A percentile compares a stretch with the other conserved stretches of the same genome.
Evolutionary conservation across 371 early-diverging fungal genomes (phyloP).

Genomic region (Phascolomyces articulosus): DNA sequence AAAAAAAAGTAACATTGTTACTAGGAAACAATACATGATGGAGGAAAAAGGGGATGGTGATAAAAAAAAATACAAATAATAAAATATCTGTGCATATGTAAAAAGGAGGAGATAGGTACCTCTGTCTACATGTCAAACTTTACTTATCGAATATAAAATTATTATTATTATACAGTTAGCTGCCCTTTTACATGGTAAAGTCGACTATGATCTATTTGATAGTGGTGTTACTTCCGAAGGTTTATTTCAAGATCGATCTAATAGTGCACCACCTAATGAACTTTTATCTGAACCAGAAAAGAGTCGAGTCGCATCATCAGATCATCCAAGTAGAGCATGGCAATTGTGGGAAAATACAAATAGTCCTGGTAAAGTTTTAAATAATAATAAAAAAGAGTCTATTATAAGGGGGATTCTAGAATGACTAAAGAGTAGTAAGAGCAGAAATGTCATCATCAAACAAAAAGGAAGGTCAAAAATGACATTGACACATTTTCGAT

Average conservation of each 20-base stretch:
- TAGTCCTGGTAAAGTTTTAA: conserved; percentile 6
- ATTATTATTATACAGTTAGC: conserved; percentile 27
- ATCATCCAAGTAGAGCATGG: conserved; percentile 28
- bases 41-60: neutral
- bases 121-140: too few relatives aligned
- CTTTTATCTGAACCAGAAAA: conserved; percentile 14
- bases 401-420: conserved; percentile 14
- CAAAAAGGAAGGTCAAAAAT: too few relatives aligned
- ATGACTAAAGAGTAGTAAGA: neutral
- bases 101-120: too few relatives aligned
- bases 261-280: conserved; percentile 46
- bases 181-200: conserved; percentile 47
- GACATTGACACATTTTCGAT: too few relatives aligned
- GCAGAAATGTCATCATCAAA: too few relatives aligned
- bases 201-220: conserved; percentile 42
- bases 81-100: too few relatives aligned
- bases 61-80: too few relatives aligned
- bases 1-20: neutral
- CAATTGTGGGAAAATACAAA: conserved; percentile 35
- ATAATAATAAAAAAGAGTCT: neutral
- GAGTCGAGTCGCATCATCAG: conserved; percentile 17
- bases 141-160: too few relatives aligned
- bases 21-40: neutral
- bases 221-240: conserved; percentile 15
- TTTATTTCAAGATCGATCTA: conserved; percentile 40